A percentile compares a stretch with the other conserved stretches of the same genome.
Conservation (phyloP, 2,329 filamentous ascomycete species). For the Tolypocladium amazonense region DNA sequence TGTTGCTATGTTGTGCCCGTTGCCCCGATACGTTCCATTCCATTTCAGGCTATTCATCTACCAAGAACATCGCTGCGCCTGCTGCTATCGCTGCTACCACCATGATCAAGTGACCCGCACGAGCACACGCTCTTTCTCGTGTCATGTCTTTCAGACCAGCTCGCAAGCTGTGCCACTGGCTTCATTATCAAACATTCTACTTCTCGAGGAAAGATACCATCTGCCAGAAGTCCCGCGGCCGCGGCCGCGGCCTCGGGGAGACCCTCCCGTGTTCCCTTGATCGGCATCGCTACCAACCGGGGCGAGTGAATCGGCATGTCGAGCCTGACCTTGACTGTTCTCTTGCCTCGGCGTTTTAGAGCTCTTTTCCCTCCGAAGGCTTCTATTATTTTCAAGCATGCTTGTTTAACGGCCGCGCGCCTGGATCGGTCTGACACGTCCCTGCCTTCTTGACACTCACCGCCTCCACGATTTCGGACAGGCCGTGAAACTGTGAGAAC, state of each 20-base stretch:
- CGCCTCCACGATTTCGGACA: not conserved
- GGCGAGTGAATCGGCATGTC: not conserved
- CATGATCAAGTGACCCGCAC: not conserved
- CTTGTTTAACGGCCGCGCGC: not conserved
- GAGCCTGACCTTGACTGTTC: not conserved
- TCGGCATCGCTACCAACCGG: not conserved
- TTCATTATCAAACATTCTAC: too few relatives aligned
- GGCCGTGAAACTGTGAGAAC: not conserved
- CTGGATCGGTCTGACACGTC: not conserved
- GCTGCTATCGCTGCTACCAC: not conserved
- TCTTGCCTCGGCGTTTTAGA: not conserved
- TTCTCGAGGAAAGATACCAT: not conserved
- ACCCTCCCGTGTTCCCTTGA: not conserved
- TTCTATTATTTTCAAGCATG: not conserved
- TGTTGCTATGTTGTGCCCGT: not conserved
- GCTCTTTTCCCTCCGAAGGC: not conserved
- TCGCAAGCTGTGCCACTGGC: not conserved
- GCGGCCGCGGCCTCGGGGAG: not conserved
- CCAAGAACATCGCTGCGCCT: not conserved
- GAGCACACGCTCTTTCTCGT: not conserved
- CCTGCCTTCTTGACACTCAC: not conserved
- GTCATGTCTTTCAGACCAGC: not conserved
- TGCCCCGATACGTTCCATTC: not conserved
- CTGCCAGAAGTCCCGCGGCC: not conserved
- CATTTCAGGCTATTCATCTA: not conserved